phyloP scores from a whole-genome alignment of 2,329 filamentous ascomycete species.

The Harringtonia lauricola region DNA sequence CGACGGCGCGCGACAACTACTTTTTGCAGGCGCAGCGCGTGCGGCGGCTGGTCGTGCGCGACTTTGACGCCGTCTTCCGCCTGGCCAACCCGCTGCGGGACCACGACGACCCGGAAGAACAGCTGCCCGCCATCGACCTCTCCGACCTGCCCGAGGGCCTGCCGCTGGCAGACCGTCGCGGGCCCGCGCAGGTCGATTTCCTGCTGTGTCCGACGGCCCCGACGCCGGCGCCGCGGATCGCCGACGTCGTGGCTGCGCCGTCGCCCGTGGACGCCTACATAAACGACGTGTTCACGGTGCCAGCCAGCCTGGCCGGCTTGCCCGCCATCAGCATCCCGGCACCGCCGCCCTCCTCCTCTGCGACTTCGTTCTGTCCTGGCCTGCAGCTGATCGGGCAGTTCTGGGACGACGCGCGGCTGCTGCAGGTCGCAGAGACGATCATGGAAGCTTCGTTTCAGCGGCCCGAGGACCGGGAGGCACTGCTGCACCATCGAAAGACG shows the following conservation, averaged over 20 bases:
- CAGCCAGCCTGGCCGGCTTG: conserved; percentile 82
- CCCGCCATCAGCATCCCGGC: conserved; percentile 75
- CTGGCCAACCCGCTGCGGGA: conserved; percentile 53
- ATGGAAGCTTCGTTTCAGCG: conserved; percentile 12
- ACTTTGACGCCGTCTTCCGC: conserved; percentile 74
- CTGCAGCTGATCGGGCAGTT: conserved; percentile 75
- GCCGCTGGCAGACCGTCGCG: conserved; percentile 42
- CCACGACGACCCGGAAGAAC: conserved; percentile 25
- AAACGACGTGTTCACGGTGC: conserved; percentile 94
- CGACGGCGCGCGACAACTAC: conserved; percentile 88
- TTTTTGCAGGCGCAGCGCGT: conserved; percentile 90
- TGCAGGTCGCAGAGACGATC: conserved; percentile 43
- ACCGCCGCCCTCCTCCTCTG: conserved; percentile 8
- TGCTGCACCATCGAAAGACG: conserved; percentile 4
- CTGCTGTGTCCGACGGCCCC: conserved; percentile 82
- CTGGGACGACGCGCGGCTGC: conserved; percentile 58
- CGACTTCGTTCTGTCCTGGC: conserved; percentile 31
- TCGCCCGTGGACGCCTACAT: conserved; percentile 66
- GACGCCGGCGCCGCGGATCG: conserved; percentile 30
- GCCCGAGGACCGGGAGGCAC: conserved; percentile 4
- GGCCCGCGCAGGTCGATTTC: conserved; percentile 64
- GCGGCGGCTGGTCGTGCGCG: conserved; percentile 68
- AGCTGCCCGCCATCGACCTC: conserved; percentile 33
- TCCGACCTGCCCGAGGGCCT: conserved; percentile 46
- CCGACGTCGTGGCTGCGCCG: conserved; percentile 22